Conservation (phyloP, 108 stramenopile species). For the Aurantiochytrium sp. region DNA sequence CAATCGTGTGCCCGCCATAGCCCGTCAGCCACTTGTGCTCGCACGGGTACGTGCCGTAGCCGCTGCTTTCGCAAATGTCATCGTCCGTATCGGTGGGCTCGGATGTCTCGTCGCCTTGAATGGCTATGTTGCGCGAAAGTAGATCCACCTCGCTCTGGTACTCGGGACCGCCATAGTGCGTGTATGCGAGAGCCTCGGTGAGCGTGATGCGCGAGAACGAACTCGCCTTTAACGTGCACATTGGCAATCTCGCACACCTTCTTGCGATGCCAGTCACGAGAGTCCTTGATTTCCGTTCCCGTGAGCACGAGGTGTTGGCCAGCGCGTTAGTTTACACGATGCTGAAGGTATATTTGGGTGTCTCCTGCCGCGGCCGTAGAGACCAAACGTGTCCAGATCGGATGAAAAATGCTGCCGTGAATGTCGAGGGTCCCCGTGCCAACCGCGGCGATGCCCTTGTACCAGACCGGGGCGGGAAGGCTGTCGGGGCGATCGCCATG, state of each 20-base stretch:
- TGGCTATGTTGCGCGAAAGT: conserved; percentile 39
- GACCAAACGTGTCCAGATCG: conserved; percentile 46
- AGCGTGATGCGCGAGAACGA: conserved; percentile 36
- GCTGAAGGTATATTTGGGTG: conserved; percentile 28
- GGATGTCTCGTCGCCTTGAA: conserved; percentile 35
- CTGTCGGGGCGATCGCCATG: not conserved
- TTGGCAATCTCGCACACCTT: conserved; percentile 30
- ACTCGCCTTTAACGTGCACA: not conserved
- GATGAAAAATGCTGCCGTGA: conserved; percentile 38
- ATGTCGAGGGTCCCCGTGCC: not conserved
- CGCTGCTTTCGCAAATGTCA: not conserved
- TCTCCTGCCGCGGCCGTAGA: conserved; percentile 30
- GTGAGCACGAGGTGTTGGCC: conserved; percentile 44
- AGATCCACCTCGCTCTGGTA: conserved; percentile 56
- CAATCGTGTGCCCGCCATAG: conserved; percentile 46
- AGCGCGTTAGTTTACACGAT: conserved; percentile 41
- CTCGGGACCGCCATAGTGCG: conserved; percentile 32
- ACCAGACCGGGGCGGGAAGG: not conserved
- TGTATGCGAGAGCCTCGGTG: conserved; percentile 17
- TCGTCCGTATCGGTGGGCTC: not conserved
- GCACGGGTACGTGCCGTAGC: not conserved
- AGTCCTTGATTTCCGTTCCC: conserved; percentile 36
- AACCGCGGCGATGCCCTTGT: not conserved
- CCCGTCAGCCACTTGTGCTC: conserved; percentile 27
- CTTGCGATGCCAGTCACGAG: conserved; percentile 35